Base-by-base conservation (phyloP, 2,329 filamentous ascomycete genomes). In the Alternaria gaisen region DNA sequence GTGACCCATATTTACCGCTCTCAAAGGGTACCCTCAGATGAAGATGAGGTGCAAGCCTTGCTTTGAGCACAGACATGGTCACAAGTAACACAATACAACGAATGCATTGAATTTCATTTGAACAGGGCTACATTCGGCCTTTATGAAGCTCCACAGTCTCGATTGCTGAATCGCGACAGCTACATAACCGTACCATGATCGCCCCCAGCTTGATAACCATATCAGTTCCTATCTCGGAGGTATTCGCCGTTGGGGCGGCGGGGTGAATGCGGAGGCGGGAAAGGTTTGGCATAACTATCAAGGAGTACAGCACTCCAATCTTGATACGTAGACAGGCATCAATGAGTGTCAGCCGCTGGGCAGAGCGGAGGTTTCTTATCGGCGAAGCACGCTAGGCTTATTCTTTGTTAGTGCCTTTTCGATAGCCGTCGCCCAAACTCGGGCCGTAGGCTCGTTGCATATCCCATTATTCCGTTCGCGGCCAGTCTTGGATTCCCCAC, bases 1-100 rank as follows among this genome's bases (percentile, higher is more conserved):
- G 71, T 52, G 76, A 79, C 38, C 77, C 74, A 70, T 80, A 81
- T 47, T 79, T 74, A 16, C 79, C 79, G 51, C 75, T 75, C 60
- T 78, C 73, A 58, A 73, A 77, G 14, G 79, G 79, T 14, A 82
- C 79, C 42, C 73, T 69, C 44, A 71, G 65, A 59, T 77, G 77
- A 32, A 81, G 68, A 40, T 80, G 78, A 64, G 79, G 79, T 42
- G 68, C 71, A 56, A 80, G 62, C 61, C 68, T 78, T 22, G 76
- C 72, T 67, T 77, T 80, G 56, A 80, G 70, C 34, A 75, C 64
- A 47, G 74, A 77, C 74, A 77, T 77, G 44, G 30, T 64, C 16
- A 2, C 2, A 26, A 12, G 8, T 3, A 18, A n/a, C 1, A 40
- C 5, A 11, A 4, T 40, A 34, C 36, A 38, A 5, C 10, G 4